Conservation (phyloP, 805 yeast genomes). For the Pichia heedii region DNA sequence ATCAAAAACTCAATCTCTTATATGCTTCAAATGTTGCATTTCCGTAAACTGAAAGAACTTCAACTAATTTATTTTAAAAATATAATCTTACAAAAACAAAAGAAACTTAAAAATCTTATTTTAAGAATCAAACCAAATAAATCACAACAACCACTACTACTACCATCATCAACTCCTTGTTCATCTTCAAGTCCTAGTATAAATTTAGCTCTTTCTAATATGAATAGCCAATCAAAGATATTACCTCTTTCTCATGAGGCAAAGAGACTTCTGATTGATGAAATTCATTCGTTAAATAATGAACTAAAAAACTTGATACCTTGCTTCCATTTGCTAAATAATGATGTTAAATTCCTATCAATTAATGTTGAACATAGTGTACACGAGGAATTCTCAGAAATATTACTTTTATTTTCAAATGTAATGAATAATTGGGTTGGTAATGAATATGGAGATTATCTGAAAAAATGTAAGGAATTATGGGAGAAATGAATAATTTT, state of each 20-base stretch:
- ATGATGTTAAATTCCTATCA: constrained; percentile 37
- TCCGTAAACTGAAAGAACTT: constrained; percentile 43
- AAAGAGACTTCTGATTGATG: constrained; percentile 6
- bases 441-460: constrained; percentile 19
- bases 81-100: constrained; percentile 32
- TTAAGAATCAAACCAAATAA: neutral
- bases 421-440: constrained; percentile 20
- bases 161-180: constrained; percentile 10
- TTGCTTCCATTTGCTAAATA: constrained; percentile 34
- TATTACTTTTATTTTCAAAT: constrained; percentile 10
- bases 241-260: neutral
- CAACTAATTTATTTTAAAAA: constrained; percentile 37
- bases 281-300: constrained; percentile 15
- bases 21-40: constrained; percentile 36
- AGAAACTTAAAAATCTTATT: constrained; percentile 19
- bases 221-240: constrained; percentile 13
- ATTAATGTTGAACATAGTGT: constrained; percentile 34
- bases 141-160: neutral
- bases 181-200: constrained; percentile 27
- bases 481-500: constrained; percentile 14
- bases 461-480: neutral
- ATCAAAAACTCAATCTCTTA: constrained; percentile 36
- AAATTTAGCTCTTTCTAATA: constrained; percentile 22
- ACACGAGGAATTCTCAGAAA: constrained; percentile 13
- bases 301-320: constrained; percentile 38